Percentiles rank a stretch among this genome's conserved stretches.
These are phyloP conservation scores for Ophiorrhiza pumila DNA, from an alignment of 257 asterid genomes.

Conservation along the genomic window DNA sequence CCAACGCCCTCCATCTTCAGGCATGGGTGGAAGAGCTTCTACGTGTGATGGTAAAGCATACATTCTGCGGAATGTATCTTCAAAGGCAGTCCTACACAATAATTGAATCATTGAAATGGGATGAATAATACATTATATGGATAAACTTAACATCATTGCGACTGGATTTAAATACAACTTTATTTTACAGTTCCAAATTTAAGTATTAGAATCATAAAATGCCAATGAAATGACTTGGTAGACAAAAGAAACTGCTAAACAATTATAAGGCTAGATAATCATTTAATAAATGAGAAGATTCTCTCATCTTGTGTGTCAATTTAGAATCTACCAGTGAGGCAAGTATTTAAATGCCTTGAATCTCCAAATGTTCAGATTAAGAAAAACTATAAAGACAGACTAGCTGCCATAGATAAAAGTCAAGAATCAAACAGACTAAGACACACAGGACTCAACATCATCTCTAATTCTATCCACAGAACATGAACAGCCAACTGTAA, in stretches of 20 bases:
- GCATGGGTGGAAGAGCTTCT: constrained; percentile 99
- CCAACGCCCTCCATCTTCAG: constrained; percentile 94
- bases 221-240: not conserved
- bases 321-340: not conserved
- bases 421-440: not conserved
- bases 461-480: not conserved
- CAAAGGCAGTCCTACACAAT: constrained; percentile 63
- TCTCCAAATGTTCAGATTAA: not conserved
- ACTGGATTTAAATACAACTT: not conserved
- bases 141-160: not conserved
- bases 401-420: not conserved
- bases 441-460: not conserved
- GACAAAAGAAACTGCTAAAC: not conserved
- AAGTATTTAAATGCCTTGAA: not conserved
- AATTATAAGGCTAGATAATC: not conserved
- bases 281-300: not conserved
- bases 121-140: not conserved
- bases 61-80: constrained; percentile 80
- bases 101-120: constrained; percentile 7
- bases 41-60: constrained; percentile 73
- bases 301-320: not conserved
- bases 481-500: not conserved
- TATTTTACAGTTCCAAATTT: not conserved
- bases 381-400: not conserved
- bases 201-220: not conserved